Evolutionary conservation across 2,329 filamentous ascomycete species (phyloP), one percentile per base, ranked within the genome.

Genomic region (Colletotrichum magnum): DNA sequence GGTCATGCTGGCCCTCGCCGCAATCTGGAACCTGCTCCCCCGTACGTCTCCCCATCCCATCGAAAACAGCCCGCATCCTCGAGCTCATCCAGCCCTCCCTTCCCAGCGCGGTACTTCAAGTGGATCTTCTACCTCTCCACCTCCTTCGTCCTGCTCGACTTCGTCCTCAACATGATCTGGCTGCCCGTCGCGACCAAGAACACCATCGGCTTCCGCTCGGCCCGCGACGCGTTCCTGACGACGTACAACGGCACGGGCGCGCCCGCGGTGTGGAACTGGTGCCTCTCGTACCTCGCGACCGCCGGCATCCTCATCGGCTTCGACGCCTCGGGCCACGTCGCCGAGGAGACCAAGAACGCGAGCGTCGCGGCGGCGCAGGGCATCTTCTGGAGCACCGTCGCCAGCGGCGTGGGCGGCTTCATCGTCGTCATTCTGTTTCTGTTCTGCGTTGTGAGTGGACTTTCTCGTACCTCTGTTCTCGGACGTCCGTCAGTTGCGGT

Each of bases 261-360:
- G 1, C 86, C 88, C 0, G 80, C 83, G 1, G 87, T 84, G 3
- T 90, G 88, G 88, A 90, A 90, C 74, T 90, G 88, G 88, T 89
- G 88, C 77, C 81, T 90, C 4, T 88, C 86, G 4, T 90, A 88
- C 75, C 84, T 88, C 28, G 87, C 88, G 1, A 90, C 88, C 1
- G 88, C 88, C 7, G 88, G 88, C 48, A 85, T 90, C 48, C 74
- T 90, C 64, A 89, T 90, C 59, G 88, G 88, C 2, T 90, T 89
- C 62, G 88, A 90, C 75, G 88, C 88, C 0, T 87, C 86, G 1
- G 88, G 88, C 2, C 88, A 90, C 71, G 86, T 90, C 32, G 87
- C 87, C 0, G 88, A 90, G 72, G 88, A 90, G 74, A 90, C 88
- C 2, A 87, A 88, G 75, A 87, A 89, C 69, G 88, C 87, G 2